phyloP scores from a whole-genome alignment of 139 green algal species.

The Micromonas pusilla region DNA sequence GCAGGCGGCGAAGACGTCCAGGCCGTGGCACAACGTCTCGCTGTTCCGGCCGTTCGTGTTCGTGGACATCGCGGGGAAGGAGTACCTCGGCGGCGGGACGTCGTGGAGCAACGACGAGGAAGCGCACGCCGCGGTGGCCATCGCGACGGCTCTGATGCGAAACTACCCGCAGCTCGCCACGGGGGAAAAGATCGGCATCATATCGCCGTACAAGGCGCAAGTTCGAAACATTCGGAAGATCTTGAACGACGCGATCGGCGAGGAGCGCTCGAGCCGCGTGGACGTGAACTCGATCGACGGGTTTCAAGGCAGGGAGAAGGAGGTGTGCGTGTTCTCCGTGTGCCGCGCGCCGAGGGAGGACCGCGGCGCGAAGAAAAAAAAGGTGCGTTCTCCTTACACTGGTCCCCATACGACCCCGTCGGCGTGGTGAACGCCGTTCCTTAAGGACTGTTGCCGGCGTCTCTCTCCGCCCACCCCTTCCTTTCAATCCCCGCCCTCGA shows the following conservation, averaged over 20 bases:
- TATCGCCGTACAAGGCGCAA: slow-evolving; percentile 87
- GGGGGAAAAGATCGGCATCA: slow-evolving; percentile 62
- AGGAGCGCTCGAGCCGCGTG: slow-evolving; percentile 51
- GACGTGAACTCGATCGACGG: slow-evolving; percentile 94
- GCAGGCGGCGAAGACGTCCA: slow-evolving; percentile 40
- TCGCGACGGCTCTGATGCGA: slow-evolving; percentile 42
- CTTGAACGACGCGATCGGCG: slow-evolving; percentile 38
- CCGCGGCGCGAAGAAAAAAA: background rate
- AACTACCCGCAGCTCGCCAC: slow-evolving; percentile 49
- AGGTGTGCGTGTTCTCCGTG: slow-evolving; percentile 73
- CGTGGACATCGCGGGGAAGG: slow-evolving; percentile 58
- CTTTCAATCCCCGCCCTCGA: too few relatives aligned
- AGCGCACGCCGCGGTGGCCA: slow-evolving; percentile 47
- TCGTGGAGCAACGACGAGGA: slow-evolving; percentile 58
- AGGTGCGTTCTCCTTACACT: too few relatives aligned
- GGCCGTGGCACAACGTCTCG: slow-evolving; percentile 19
- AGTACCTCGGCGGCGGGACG: slow-evolving; percentile 12
- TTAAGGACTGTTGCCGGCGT: too few relatives aligned
- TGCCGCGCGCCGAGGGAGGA: slow-evolving; percentile 41
- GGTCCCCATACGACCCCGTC: background rate
- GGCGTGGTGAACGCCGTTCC: background rate
- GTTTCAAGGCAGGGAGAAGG: slow-evolving; percentile 87
- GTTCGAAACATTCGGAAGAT: slow-evolving; percentile 37
- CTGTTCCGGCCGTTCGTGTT: slow-evolving; percentile 43
- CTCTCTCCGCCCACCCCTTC: too few relatives aligned